Evolutionary conservation across 139 green algal genomes (phyloP), one percentile per base, ranked within the genome.

Genomic region (Chlorella sp.): DNA sequence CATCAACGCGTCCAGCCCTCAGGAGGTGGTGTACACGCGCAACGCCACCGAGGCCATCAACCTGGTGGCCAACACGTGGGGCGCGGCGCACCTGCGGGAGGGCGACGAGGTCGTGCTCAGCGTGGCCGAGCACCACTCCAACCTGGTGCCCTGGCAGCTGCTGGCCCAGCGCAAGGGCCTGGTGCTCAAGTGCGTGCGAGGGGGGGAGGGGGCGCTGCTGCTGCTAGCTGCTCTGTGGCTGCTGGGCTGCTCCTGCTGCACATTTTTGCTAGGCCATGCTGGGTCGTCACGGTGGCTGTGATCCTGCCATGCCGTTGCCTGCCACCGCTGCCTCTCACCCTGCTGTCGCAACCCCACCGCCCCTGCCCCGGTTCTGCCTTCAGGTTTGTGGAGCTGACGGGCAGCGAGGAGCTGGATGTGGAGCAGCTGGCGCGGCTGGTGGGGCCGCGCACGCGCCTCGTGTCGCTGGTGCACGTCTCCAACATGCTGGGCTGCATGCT

Each of bases 131-230:
- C 97, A 99, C 88, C 97, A 99, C 92, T 95, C 90, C 93, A 99
- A 99, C 88, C 80, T 99, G 46, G 97, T 99, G 48, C 97, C 97
- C 14, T 99, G 97, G 97, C 97, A 99, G 92, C 70, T 99, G 62
- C 77, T 99, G 73, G 93, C 93, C 28, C 67, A 95, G 83, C 88
- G 88, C 20, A 98, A 92, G 34, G 96, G 97, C n/a, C 93, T 92
- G 19, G 86, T 77, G 32, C 79, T 90, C 28, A 87, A 87, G 79
- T 82, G 82, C 82, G 82, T 19, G 70, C 24, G 22, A 2, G 73
- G 32, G 73, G 44, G 30, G 24, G 43, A 28, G 16, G 73, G 43
- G 73, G 28, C 30, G 73, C 22, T 3, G 73, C 7, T 40, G 41
- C 8, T 22, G 16, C 41, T 1, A n/a, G 41, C 4, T 54, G 43